Evolutionary conservation across 345 rosid species (phyloP).

Genomic region (Syzygium jambos): DNA sequence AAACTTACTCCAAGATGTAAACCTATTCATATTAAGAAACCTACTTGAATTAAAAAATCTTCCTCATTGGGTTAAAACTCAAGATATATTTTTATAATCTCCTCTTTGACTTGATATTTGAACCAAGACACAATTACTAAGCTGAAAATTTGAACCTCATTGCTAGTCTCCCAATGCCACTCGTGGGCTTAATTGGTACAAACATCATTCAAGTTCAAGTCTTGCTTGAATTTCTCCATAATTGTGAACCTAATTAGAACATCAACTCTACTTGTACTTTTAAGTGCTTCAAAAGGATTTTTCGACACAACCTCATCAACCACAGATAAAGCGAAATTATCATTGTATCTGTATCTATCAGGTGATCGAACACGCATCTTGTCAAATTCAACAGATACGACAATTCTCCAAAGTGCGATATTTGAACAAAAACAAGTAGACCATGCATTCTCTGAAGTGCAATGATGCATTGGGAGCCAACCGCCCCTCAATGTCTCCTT

Average conservation of each 20-base stretch:
- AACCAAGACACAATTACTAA: background rate
- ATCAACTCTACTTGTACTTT: no score
- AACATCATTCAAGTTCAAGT: background rate
- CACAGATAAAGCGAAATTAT: no score
- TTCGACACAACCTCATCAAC: no score
- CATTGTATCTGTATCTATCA: no score
- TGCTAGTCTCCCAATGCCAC: rapidly evolving
- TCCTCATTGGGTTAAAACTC: background rate
- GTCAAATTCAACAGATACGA: no score
- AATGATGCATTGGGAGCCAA: no score
- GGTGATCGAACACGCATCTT: no score
- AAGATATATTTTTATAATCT: background rate
- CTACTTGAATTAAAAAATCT: background rate
- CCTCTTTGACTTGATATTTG: background rate
- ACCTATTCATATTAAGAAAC: background rate
- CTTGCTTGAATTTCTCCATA: background rate
- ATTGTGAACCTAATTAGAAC: background rate
- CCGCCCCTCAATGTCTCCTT: no score
- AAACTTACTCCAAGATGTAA: background rate
- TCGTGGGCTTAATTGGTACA: rapidly evolving
- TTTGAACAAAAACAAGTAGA: no score
- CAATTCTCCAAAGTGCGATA: no score
- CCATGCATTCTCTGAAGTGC: no score
- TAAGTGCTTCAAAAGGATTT: no score
- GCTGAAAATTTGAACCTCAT: background rate